These are phyloP conservation scores for Amanita subjunquillea DNA, from an alignment of 768 basidiomycete species.

Conservation along the genomic window DNA sequence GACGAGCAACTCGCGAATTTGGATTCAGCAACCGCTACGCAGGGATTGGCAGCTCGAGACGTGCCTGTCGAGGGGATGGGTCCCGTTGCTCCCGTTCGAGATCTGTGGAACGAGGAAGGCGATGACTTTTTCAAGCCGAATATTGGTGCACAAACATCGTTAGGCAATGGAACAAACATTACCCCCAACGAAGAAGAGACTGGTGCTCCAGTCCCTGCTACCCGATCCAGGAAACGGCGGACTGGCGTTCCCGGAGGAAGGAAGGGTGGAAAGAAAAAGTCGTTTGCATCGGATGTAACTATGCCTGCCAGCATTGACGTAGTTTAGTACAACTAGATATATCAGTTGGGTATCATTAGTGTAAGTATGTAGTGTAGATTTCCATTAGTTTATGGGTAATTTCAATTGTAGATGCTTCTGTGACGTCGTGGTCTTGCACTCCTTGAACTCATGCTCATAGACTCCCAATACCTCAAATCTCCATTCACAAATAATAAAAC, in stretches of 20 bases:
- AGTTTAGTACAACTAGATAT: not conserved
- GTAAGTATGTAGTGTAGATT: conserved; percentile 4
- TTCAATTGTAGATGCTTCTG: not conserved
- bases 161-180: conserved; percentile 13
- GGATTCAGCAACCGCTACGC: conserved; percentile 27
- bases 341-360: conserved; percentile 7
- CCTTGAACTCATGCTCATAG: conserved; percentile 2
- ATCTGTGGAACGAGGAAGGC: conserved; percentile 81
- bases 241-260: conserved; percentile 23
- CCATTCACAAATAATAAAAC: not conserved
- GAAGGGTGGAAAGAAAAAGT: conserved; percentile 27
- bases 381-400: conserved; percentile 7
- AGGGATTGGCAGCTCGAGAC: conserved; percentile 6
- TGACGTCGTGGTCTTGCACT: not conserved
- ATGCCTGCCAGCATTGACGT: conserved; percentile 5
- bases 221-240: conserved; percentile 35
- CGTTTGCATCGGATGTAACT: conserved; percentile 6
- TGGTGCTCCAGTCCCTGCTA: conserved; percentile 18
- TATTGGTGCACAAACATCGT: conserved; percentile 14
- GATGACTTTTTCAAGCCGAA: conserved; percentile 77
- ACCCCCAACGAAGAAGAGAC: conserved; percentile 24
- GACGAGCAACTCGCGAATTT: conserved; percentile 85
- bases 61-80: conserved; percentile 18
- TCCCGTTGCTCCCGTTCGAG: conserved; percentile 34
- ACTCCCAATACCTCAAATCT: not conserved